Percentiles rank a stretch among this genome's conserved stretches.
These are phyloP conservation scores for Pezicula radicicola DNA, from an alignment of 2,329 filamentous ascomycete genomes.

Conservation along the genomic window DNA sequence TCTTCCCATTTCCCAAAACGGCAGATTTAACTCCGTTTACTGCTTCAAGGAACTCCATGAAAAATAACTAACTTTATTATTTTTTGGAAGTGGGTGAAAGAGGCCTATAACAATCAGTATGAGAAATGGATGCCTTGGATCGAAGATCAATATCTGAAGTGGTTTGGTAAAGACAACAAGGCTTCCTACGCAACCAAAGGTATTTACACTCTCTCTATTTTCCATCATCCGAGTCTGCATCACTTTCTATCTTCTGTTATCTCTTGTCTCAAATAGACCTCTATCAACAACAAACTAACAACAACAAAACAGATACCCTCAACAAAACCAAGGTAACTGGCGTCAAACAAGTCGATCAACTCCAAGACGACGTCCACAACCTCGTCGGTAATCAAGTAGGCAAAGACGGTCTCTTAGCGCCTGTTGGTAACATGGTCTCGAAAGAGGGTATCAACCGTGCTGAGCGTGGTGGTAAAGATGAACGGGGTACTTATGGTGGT, in stretches of 20 bases:
- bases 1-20: no score
- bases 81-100: conserved; percentile 42
- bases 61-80: no score
- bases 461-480: conserved; percentile 63
- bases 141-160: conserved; percentile 69
- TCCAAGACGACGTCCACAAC: conserved; percentile 65
- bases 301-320: conserved; percentile 51
- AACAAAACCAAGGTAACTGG: conserved; percentile 69
- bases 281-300: conserved; percentile 3
- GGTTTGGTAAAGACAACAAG: conserved; percentile 73
- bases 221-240: background rate
- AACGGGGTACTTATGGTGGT: conserved; percentile 46
- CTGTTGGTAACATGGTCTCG: conserved; percentile 57
- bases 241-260: background rate
- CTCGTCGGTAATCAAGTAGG: conserved; percentile 63
- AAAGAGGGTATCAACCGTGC: conserved; percentile 65
- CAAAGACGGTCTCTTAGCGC: conserved; percentile 63
- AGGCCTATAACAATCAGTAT: conserved; percentile 70
- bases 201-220: conserved; percentile 30
- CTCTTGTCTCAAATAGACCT: no score
- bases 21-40: no score
- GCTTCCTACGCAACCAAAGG: conserved; percentile 68
- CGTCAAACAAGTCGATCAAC: conserved; percentile 61
- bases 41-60: no score
- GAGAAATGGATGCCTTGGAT: conserved; percentile 76